Evolutionary conservation across 2,329 filamentous ascomycete genomes (phyloP).

Genomic region (Cladophialophora chaetospira): DNA sequence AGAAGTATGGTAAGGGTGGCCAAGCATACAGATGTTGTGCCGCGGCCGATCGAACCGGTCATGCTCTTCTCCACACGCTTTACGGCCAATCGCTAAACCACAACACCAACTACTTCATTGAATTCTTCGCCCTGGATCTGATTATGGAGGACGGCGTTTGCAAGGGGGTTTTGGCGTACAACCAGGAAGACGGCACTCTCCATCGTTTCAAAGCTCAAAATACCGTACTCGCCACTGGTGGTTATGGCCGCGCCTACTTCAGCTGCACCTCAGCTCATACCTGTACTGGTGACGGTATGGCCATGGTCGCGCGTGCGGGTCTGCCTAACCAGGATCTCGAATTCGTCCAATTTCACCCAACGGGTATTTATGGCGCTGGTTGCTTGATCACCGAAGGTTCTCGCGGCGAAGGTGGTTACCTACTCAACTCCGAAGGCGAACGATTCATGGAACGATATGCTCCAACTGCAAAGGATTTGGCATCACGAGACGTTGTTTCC

Average conservation of each 20-base stretch:
- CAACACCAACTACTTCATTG: constrained; percentile 99
- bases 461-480: constrained; percentile 96
- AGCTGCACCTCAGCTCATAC: constrained; percentile 97
- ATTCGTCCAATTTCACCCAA: constrained; percentile 99
- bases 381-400: constrained; percentile 98
- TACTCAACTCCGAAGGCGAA: constrained; percentile 96
- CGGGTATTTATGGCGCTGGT: constrained; percentile 97
- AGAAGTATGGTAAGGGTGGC: constrained; percentile 92
- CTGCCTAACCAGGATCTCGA: constrained; percentile 99
- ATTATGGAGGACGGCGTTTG: constrained; percentile 87
- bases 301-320: constrained; percentile 97
- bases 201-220: constrained; percentile 96
- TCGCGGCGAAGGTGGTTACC: constrained; percentile 96
- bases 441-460: constrained; percentile 99
- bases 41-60: constrained; percentile 93
- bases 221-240: constrained; percentile 94
- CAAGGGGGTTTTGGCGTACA: background rate
- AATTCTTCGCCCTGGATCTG: constrained; percentile 95
- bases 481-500: constrained; percentile 92
- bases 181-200: constrained; percentile 74
- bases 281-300: constrained; percentile 98
- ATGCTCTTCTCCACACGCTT: constrained; percentile 96
- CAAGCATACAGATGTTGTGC: constrained; percentile 98
- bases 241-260: constrained; percentile 98
- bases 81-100: constrained; percentile 96